phyloP scores from a whole-genome alignment of 2,329 filamentous ascomycete genomes.

The Triangularia verruculosa region DNA sequence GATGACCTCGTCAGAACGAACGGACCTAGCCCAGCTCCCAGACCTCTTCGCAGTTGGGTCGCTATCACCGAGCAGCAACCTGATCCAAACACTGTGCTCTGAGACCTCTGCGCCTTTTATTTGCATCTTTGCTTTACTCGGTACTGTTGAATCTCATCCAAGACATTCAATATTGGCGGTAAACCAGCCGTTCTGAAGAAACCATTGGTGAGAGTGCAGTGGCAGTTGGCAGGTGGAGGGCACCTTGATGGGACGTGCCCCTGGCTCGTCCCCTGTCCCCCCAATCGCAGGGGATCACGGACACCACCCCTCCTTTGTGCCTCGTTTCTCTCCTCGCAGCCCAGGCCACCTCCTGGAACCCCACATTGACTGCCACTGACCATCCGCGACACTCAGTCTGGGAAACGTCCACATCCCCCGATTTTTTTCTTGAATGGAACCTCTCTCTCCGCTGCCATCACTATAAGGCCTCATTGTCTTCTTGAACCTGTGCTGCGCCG shows the following conservation, averaged over 20 bases:
- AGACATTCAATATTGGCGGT: neutral
- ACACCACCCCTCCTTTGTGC: conserved; percentile 23
- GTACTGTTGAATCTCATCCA: neutral
- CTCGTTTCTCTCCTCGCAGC: conserved; percentile 15
- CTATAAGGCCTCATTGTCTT: neutral
- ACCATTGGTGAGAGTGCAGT: neutral
- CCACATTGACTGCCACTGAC: conserved; percentile 25
- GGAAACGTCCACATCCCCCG: conserved; percentile 14
- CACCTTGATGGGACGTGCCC: conserved; percentile 9
- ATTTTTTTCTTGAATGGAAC: conserved; percentile 6
- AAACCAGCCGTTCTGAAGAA: neutral
- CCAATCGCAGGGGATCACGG: conserved; percentile 15
- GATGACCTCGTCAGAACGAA: neutral
- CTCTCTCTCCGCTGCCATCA: neutral
- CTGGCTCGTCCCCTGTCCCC: neutral
- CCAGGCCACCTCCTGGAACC: conserved; percentile 17
- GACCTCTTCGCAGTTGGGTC: neutral
- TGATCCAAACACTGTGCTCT: neutral
- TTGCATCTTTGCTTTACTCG: neutral
- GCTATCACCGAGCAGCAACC: neutral
- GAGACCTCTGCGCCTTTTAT: neutral
- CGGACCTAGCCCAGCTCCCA: neutral
- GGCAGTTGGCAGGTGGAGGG: neutral
- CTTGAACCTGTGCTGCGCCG: neutral
- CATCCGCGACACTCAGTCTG: conserved; percentile 18